Base-by-base conservation (phyloP, 352 stramenopile species). In the Phytopythium vexans region DNA sequence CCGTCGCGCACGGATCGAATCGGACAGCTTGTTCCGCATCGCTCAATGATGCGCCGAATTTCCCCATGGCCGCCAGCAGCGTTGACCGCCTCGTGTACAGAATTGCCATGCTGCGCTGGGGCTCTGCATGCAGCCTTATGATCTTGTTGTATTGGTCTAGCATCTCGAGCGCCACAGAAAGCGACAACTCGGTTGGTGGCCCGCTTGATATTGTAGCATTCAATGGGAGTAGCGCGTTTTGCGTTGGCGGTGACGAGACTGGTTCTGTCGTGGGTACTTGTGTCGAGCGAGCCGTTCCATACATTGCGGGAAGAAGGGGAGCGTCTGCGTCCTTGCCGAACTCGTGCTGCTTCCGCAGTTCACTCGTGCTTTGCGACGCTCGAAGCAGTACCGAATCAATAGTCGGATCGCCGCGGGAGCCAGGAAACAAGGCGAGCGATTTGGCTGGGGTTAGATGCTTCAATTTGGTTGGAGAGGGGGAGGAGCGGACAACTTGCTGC, bases 71-170 rank as follows among this genome's bases (percentile, higher is more conserved):
- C 21, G 77, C 74, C 14, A 83, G 58, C 3, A 91, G 62, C 5
- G 81, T 88, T 3, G 81, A 88, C 15, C 81, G 64, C 7, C 81
- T 62, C 6, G 74, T 78, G 42, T 80, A 66, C 38, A 91, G 50
- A 16, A 81, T 69, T 3, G 72, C 70, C 67, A 89, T 84, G 21
- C 73, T 81, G n/a, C 72, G 65, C 8, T 63, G 66, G 4, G 74
- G 64, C 51, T 89, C 73, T 0, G 62, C 68, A 8, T 80, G 68
- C 10, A 86, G 27, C 0, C 60, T 52, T 41, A 91, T 79, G 45
- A 89, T 74, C 55, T 89, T 91, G 59, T 72, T 70, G 62, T 89
- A 91, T 49, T 80, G 36, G 7, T 76, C 58, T 3, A 91, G 62
- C 81, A 91, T 88, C 6, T 62, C 49, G 14, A 67, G 39, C 14